Evolutionary conservation across 495 filamentous ascomycete species (phyloP), one percentile per base, ranked within the genome.

Genomic region (Aspergillus indologenus): DNA sequence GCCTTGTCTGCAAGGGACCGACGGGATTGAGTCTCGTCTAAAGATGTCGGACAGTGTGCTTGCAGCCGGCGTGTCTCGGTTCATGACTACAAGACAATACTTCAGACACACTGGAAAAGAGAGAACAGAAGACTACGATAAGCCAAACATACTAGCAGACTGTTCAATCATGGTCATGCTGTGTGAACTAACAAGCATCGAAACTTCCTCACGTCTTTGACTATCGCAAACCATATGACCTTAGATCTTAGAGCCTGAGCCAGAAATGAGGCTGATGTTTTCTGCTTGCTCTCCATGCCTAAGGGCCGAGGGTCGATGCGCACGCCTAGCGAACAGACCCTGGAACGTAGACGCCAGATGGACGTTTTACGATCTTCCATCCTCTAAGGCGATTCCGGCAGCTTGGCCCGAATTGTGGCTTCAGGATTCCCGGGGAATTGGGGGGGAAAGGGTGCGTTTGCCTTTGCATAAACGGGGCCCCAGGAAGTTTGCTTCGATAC

Each of bases 1-100:
- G 57, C 45, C 29, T n/a, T 29, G 47, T 26, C 72, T 76, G 74
- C 72, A 76, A 76, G 72, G 69, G 67, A 68, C 74, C 74, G 74
- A 57, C 64, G 67, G 66, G 63, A 68, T 52, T 59, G 68, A 62
- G 67, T 62, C 68, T 67, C 68, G 69, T 70, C 71, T n/a, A n/a
- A n/a, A 65, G 61, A 56, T 63, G 64, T 69, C 65, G 62, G 61
- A 68, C 63, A 60, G 56, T 29, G 65, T 54, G 54, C 52, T 56
- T 48, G 52, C 55, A 59, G 46, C 58, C 59, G n/a, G 64, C 53
- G 50, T 52, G 23, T 53, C 52, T 56, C 52, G 42, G 48, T 21
- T 23, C 22, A 18, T 46, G 21, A 53, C 22, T 56, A 34, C 15
- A 34, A n/a, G 45, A 44, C 46, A 45, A 43, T 43, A 40, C n/a